Evolutionary conservation across 176 grass and related monocot species (phyloP).

Genomic region (Phoenix roebelenii): DNA sequence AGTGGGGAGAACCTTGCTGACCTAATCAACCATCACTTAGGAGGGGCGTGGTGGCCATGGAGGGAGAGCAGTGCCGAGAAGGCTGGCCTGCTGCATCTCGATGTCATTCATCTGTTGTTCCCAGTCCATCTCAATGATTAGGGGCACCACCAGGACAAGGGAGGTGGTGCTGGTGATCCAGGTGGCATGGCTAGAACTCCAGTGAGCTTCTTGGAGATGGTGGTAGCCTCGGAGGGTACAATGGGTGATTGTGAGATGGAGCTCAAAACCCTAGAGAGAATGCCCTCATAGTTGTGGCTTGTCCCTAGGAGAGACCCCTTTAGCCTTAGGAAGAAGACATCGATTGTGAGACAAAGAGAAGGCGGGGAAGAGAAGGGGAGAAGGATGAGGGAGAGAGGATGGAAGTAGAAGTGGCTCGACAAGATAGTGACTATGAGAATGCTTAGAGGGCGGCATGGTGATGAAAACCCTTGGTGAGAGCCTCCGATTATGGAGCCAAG

Average conservation of each 20-base stretch:
- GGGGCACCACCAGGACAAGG: slow-evolving; percentile 61
- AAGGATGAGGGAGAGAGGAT: too few species aligned
- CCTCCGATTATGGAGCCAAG: too few species aligned
- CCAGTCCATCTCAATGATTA: slow-evolving; percentile 82
- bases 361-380: too few species aligned
- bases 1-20: too few species aligned
- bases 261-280: slow-evolving; percentile 19
- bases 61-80: slow-evolving; percentile 39
- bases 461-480: too few species aligned
- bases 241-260: slow-evolving; percentile 42
- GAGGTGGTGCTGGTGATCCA: slow-evolving; percentile 85
- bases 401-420: too few species aligned
- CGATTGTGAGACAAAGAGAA: too few species aligned
- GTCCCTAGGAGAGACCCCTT: slow-evolving; percentile 11
- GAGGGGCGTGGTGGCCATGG: slow-evolving; percentile 1
- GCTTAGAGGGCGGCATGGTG: too few species aligned
- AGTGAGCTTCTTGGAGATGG: slow-evolving; percentile 46
- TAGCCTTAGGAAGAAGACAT: slow-evolving; percentile 30
- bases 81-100: slow-evolving; percentile 58
- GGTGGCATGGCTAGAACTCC: slow-evolving; percentile 66
- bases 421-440: too few species aligned
- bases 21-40: too few species aligned
- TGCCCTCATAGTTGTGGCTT: slow-evolving; percentile 27
- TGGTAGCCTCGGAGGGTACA: slow-evolving; percentile 25
- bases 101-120: slow-evolving; percentile 73